Base-by-base conservation (phyloP, 768 basidiomycete species). In the Leccinum incarnatum region DNA sequence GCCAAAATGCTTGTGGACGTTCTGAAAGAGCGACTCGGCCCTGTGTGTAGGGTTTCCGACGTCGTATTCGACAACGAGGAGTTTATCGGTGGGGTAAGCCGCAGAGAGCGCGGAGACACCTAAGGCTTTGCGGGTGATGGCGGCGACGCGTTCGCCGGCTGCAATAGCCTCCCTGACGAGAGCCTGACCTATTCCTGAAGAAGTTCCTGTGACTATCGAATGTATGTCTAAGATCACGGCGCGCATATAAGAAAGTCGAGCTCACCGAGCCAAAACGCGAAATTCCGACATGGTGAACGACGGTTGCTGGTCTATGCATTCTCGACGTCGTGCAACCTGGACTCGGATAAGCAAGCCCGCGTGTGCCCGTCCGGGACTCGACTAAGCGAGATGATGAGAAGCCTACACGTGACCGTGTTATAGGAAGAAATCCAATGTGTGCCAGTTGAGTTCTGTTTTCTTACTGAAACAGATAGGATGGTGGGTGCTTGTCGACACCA, bases 161-260 rank as follows among this genome's bases (percentile, higher is more conserved):
- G 59, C 56, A 3, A 72, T 63, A 5, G 59, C 69, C 2, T 71
- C 62, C 21, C 64, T 71, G 19, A 70, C 69, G n/a, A 73, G 64
- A 12, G 62, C 55, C 17, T 70, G 69, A 3, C 79, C 78, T 40
- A 81, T 74, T 17, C 78, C 77, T 1, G 75, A 57, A 1, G 75
- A 76, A 5, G 77, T 65, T 42, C 78, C 79, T 17, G 77, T 79
- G 45, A 79, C 81, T 77, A 15, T 50, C 10, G 10, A 42, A 19
- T 7, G 29, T 8, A 23, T 11, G 11, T 23, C 23, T 23, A 23
- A 67, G 55, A 57, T 8, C 37, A 45, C 10, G 12, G 49, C 5
- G 3, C 15, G n/a, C 17, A 6, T 25, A 49, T 25, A 10, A 32
- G 9, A 37, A 11, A 4, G 15, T 23, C 7, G 3, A 14, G 63